phyloP scores from a whole-genome alignment of 106 monocot genomes.

The Acorus gramineus region DNA sequence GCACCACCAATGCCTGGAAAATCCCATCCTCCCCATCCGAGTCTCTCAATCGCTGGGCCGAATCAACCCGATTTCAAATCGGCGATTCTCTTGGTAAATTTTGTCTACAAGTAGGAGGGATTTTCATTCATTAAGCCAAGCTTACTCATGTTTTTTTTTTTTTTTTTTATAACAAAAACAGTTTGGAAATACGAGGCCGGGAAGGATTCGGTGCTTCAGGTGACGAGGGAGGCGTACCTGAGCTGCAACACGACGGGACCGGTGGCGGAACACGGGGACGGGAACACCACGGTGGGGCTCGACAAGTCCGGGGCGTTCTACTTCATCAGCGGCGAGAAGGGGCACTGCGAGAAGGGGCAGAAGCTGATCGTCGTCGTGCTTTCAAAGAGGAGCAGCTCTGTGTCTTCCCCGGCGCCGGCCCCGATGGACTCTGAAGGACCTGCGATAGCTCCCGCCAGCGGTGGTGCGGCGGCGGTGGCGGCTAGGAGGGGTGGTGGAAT shows the following conservation, averaged over 20 bases:
- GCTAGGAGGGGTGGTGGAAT: neutral
- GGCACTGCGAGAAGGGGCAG: constrained; percentile 51
- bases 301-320: constrained; percentile 29
- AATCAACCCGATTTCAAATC: constrained; percentile 4
- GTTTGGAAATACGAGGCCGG: constrained; percentile 1
- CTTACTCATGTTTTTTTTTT: neutral
- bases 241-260: neutral
- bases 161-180: neutral
- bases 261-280: neutral
- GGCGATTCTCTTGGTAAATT: constrained; percentile 4
- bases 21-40: constrained; percentile 1
- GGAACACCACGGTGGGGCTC: constrained; percentile 5
- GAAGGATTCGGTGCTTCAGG: constrained; percentile 3
- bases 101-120: too few relatives aligned
- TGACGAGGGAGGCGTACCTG: constrained; percentile 4
- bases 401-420: constrained; percentile 14
- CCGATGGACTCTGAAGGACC: constrained; percentile 21
- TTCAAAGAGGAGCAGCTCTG: constrained; percentile 10
- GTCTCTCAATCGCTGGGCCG: constrained; percentile 6
- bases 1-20: neutral
- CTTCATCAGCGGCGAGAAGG: constrained; percentile 49
- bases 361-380: constrained; percentile 72
- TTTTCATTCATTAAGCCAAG: neutral
- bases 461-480: neutral
- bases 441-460: constrained; percentile 22